These are phyloP conservation scores for Aspergillus sp. DNA, from an alignment of 2,329 filamentous ascomycete species.

Conservation along the genomic window DNA sequence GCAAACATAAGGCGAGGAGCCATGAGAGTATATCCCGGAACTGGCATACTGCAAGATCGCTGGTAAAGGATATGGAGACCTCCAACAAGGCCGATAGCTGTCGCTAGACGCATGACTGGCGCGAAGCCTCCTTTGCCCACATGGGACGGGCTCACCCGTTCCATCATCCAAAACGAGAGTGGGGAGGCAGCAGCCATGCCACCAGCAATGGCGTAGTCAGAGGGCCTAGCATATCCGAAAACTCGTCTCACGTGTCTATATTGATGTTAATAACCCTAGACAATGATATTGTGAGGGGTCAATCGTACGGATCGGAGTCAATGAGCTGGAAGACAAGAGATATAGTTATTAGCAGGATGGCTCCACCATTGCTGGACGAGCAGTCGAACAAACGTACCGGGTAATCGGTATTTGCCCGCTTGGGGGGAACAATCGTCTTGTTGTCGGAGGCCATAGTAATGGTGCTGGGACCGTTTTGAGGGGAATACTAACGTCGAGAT, in stretches of 20 bases:
- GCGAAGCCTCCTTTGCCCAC: constrained; percentile 77
- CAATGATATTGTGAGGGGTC: constrained; percentile 9
- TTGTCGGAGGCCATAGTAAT: constrained; percentile 32
- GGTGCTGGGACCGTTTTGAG: background rate
- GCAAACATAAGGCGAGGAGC: background rate
- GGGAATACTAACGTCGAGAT: constrained; percentile 2
- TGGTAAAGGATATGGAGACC: constrained; percentile 83
- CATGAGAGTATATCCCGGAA: background rate
- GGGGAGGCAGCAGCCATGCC: constrained; percentile 66
- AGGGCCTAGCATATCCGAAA: constrained; percentile 73
- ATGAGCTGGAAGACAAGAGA: constrained; percentile 64
- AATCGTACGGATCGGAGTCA: constrained; percentile 90
- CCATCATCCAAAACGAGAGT: constrained; percentile 67
- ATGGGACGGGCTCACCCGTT: constrained; percentile 76
- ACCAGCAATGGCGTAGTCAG: constrained; percentile 70
- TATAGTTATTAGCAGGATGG: constrained; percentile 11
- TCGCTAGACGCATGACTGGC: constrained; percentile 71
- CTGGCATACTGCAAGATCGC: constrained; percentile 67
- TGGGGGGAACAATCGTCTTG: constrained; percentile 59
- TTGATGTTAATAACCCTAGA: constrained; percentile 24
- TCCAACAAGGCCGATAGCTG: constrained; percentile 64
- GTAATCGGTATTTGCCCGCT: constrained; percentile 74
- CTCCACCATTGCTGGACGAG: background rate
- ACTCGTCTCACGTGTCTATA: constrained; percentile 84
- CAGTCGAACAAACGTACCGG: constrained; percentile 57